Percentiles rank a stretch among this genome's conserved stretches.
Conservation (phyloP, 2,329 filamentous ascomycete species). For the Nigrospora oryzae region DNA sequence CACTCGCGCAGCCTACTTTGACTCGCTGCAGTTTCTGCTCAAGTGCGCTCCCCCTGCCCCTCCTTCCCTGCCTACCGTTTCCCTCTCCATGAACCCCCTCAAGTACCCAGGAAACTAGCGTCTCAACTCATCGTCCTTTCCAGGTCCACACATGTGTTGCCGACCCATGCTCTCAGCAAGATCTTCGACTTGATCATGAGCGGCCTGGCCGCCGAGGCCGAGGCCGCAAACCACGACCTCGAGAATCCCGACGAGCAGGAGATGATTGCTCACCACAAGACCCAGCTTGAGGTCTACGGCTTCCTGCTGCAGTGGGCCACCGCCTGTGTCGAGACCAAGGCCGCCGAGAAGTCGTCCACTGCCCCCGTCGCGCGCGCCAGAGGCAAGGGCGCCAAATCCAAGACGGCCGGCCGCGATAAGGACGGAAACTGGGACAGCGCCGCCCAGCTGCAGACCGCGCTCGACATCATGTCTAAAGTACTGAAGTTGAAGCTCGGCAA, state of each 20-base stretch:
- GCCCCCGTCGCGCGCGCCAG: conserved; percentile 63
- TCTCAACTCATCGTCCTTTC: conserved; percentile 55
- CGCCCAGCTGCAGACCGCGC: conserved; percentile 74
- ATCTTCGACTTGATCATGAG: conserved; percentile 86
- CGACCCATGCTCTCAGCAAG: conserved; percentile 79
- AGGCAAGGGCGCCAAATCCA: conserved; percentile 67
- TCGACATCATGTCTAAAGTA: conserved; percentile 94
- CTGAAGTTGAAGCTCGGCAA: conserved; percentile 85
- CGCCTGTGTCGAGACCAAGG: conserved; percentile 87
- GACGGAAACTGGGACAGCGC: conserved; percentile 85
- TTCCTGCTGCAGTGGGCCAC: conserved; percentile 95
- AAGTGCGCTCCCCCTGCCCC: conserved; percentile 71
- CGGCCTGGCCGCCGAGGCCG: conserved; percentile 76
- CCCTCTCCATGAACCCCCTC: conserved; percentile 7
- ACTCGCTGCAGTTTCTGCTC: conserved; percentile 89
- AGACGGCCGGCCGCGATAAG: conserved; percentile 55
- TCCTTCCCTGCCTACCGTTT: conserved; percentile 15
- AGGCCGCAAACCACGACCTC: conserved; percentile 76
- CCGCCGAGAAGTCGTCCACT: conserved; percentile 76
- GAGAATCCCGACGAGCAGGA: conserved; percentile 85
- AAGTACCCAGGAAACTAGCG: conserved; percentile 35
- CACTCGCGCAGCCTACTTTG: conserved; percentile 68
- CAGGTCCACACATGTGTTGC: conserved; percentile 76
- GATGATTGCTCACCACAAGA: conserved; percentile 76
- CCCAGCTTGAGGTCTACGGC: conserved; percentile 84